Evolutionary conservation across 78 protist genomes (phyloP).

Genomic region (Neovahlkampfia damariscottae): DNA sequence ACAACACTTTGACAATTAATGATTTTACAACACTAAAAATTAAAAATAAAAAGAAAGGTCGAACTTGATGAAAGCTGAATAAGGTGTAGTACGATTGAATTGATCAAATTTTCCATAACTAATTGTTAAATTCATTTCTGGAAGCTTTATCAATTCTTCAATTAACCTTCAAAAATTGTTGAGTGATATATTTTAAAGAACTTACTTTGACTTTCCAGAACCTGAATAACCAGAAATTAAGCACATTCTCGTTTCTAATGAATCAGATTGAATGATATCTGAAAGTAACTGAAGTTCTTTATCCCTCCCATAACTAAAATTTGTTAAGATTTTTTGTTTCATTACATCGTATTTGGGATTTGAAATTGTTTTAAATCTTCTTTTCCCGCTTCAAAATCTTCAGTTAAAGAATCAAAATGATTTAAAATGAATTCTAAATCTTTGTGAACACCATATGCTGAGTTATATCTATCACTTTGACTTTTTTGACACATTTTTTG

Average conservation of each 20-base stretch:
- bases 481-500: background rate
- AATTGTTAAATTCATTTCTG: background rate
- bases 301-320: background rate
- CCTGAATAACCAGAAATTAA: background rate
- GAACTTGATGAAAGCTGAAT: too few species aligned
- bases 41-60: too few species aligned
- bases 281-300: background rate
- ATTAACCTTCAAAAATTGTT: too few species aligned
- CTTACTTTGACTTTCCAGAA: background rate
- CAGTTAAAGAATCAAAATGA: background rate
- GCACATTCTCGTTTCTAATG: background rate
- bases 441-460: background rate
- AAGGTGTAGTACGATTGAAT: background rate
- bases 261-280: background rate
- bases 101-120: background rate
- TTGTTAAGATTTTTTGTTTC: too few species aligned
- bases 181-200: background rate
- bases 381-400: background rate
- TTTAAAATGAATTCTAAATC: background rate
- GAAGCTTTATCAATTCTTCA: too few species aligned
- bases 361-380: background rate
- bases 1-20: too few species aligned
- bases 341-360: background rate
- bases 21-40: too few species aligned
- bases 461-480: background rate